These are phyloP conservation scores for Chimonanthus praecox DNA, from an alignment of 164 flowering plant species.

Conservation along the genomic window DNA sequence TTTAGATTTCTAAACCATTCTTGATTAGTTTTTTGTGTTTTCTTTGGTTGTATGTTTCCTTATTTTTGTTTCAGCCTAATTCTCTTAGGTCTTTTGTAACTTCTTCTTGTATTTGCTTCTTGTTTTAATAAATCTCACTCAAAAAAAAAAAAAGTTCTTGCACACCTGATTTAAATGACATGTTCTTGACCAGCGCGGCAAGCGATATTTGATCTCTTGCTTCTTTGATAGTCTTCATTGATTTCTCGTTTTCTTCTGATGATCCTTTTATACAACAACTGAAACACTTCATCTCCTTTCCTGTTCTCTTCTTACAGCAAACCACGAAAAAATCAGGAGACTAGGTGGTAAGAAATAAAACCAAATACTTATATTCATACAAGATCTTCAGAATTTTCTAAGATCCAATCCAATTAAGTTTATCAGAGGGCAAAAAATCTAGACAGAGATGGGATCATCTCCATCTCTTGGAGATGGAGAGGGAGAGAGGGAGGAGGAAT, in stretches of 20 bases:
- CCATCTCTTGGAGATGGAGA: neutral
- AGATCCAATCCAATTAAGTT: neutral
- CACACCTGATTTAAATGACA: conserved; percentile 61
- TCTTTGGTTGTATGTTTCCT: no score
- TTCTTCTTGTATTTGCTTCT: no score
- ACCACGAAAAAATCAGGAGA: neutral
- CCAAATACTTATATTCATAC: no score
- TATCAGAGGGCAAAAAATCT: neutral
- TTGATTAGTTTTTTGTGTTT: no score
- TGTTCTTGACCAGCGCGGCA: conserved; percentile 46
- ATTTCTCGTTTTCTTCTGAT: conserved; percentile 6
- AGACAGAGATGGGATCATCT: neutral
- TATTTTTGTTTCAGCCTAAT: no score
- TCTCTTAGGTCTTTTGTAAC: no score
- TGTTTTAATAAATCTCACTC: no score
- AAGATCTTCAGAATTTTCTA: no score
- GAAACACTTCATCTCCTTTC: conserved; percentile 41
- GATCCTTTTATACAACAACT: conserved; percentile 37
- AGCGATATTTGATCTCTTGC: conserved; percentile 22
- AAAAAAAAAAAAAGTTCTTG: no score
- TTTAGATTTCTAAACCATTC: no score
- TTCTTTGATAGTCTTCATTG: conserved; percentile 39
- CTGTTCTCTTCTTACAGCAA: neutral
- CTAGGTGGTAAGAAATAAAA: no score
- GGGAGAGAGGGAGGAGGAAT: neutral